Percentiles rank a stretch among this genome's conserved stretches.
Conservation (phyloP, 257 asterid genomes). For the Handroanthus guayacan region DNA sequence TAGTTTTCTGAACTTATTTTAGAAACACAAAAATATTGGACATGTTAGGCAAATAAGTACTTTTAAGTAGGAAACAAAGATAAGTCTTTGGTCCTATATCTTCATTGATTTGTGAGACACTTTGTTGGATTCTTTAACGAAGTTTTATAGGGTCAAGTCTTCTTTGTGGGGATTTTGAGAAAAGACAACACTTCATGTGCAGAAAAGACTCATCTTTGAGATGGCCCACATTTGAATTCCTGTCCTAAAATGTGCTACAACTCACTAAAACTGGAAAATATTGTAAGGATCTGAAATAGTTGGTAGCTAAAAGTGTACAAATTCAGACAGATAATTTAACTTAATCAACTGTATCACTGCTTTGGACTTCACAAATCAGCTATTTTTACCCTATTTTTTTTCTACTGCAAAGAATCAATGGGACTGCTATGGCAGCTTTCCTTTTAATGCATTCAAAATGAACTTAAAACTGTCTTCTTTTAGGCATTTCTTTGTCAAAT, state of each 20-base stretch:
- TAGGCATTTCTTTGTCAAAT: constrained; percentile 2
- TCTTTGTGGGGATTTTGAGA: constrained; percentile 46
- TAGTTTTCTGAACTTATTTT: too few relatives aligned
- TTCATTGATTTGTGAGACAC: constrained; percentile 26
- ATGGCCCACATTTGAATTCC: constrained; percentile 74
- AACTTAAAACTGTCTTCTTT: not conserved
- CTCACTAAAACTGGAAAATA: constrained; percentile 30
- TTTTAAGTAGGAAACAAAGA: not conserved
- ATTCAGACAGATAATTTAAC: constrained; percentile 38
- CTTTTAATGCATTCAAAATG: constrained; percentile 35
- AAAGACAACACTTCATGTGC: constrained; percentile 53
- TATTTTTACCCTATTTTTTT: constrained; percentile 33
- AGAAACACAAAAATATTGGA: too few relatives aligned
- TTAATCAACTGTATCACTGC: constrained; percentile 23
- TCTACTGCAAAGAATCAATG: constrained; percentile 36
- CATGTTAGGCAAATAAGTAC: too few relatives aligned
- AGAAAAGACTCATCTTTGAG: constrained; percentile 57
- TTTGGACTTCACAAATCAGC: constrained; percentile 33
- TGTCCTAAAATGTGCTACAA: constrained; percentile 54
- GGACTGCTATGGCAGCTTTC: constrained; percentile 38
- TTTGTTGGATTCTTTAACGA: constrained; percentile 18
- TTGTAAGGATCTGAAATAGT: constrained; percentile 22
- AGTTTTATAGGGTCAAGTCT: constrained; percentile 29
- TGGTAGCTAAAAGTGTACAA: constrained; percentile 34
- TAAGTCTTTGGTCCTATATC: constrained; percentile 20